A percentile compares a stretch with the other conserved stretches of the same genome.
Evolutionary conservation across 1,284 basidiomycete genomes (phyloP).

Genomic region (Leccinum ponderosum): DNA sequence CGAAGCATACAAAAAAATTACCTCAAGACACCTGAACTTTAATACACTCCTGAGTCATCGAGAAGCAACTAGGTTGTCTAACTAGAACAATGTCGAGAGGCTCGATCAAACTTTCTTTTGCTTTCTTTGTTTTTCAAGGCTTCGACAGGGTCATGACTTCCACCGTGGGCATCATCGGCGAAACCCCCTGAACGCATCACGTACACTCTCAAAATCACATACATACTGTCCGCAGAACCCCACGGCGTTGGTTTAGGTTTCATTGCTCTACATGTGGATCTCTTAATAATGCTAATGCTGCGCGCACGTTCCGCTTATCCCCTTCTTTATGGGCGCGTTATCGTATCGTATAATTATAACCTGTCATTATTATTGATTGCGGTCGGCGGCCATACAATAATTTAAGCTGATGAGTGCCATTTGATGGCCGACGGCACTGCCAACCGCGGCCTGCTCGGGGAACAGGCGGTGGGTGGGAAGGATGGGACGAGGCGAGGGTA

Average conservation of each 20-base stretch:
- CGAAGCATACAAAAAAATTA: slow-evolving; percentile 58
- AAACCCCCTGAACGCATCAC: slow-evolving; percentile 53
- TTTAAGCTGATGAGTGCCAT: not conserved
- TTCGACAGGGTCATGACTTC: slow-evolving; percentile 50
- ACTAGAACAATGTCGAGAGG: slow-evolving; percentile 49
- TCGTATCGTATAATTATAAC: slow-evolving; percentile 1
- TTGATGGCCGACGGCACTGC: slow-evolving; percentile 4
- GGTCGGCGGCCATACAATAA: slow-evolving; percentile 28
- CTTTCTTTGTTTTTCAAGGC: not conserved
- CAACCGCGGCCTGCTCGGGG: slow-evolving; percentile 5
- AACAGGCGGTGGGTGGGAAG: slow-evolving; percentile 13
- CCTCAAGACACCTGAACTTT: slow-evolving; percentile 59
- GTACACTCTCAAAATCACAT: slow-evolving; percentile 55
- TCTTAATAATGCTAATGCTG: slow-evolving; percentile 47
- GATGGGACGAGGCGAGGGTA: slow-evolving; percentile 10
- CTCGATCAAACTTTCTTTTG: slow-evolving; percentile 60
- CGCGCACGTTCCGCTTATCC: slow-evolving; percentile 47
- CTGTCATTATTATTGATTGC: slow-evolving; percentile 37
- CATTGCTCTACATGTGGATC: slow-evolving; percentile 61
- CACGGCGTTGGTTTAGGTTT: slow-evolving; percentile 53
- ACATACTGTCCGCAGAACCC: slow-evolving; percentile 57
- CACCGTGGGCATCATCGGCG: slow-evolving; percentile 51
- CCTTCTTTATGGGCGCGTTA: slow-evolving; percentile 7
- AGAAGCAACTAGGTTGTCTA: slow-evolving; percentile 45
- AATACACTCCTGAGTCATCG: slow-evolving; percentile 68